Base-by-base conservation (phyloP, 2,329 filamentous ascomycete genomes). In the Penicillium hesseltinei region DNA sequence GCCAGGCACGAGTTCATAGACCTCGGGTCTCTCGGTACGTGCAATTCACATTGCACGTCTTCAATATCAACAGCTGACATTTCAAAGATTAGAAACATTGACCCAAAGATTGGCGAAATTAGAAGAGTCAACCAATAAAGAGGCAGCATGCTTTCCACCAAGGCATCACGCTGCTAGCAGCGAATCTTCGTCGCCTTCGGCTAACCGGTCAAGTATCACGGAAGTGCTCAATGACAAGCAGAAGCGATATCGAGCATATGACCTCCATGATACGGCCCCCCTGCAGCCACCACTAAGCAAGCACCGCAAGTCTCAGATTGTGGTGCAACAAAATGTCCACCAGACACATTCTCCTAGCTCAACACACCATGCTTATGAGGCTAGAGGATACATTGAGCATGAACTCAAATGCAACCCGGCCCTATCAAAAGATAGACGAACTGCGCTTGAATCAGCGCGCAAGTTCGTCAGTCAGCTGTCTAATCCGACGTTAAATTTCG, bases 341-440 rank as follows among this genome's bases (percentile, higher is more conserved):
- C 48, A 27, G 27, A 45, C 27, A 19, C 58, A 64, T 44, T 65
- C 61, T 17, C 62, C 60, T 17, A 57, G 50, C 39, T 59, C 63
- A 38, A 61, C 62, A 5, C 62, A 57, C 3, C 62, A 65, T 55
- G 65, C 59, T 10, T 62, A 55, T 44, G 63, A 67, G 50, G 65
- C 65, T 11, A 58, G 56, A 19, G 65, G 62, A 29, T 65, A 62
- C n/a, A 65, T 67, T 29, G 64, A 66, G 27, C 58, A 64, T 51
- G 65, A 67, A 21, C 61, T 67, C 4, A 58, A 66, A 52, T 65
- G 64, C 23, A 67, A 67, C 10, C 61, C 50, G 2, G 57, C 58
- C 17, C 57, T 67, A 23, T 66, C 64, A 13, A 61, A 65, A 5
- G 65, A 67, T 25, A 58, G 64, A 40, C 58, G 65, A 3, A 61